Evolutionary conservation across 139 green algal genomes (phyloP), one percentile per base, ranked within the genome.

Genomic region (Diplosphaera chodatii): DNA sequence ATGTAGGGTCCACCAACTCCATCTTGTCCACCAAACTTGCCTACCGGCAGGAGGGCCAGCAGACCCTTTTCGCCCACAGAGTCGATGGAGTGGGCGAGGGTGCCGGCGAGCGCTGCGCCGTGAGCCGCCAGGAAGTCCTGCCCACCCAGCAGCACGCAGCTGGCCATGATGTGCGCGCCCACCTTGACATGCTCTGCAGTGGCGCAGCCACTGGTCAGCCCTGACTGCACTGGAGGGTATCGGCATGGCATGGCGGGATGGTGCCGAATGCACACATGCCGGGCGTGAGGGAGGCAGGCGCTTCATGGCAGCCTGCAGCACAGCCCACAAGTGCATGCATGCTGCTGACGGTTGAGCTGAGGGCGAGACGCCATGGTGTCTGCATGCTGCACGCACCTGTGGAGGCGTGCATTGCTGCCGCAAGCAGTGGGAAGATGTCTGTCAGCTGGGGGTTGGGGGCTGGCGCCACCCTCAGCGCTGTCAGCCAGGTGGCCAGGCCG

Each of bases 401-500:
- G 18, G 70, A 89, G 4, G 33, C 29, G 18, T 72, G 72, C 80
- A 96, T 88, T 25, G 82, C 75, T 4, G 71, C 32, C 1, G 75
- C 65, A 31, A 97, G 74, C 48, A 88, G 67, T 0, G 84, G 76
- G 29, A 92, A 85, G 1, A 92, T 74, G 16, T 74, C 55, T 40
- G 96, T 67, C 64, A 97, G 72, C 27, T 16, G 37, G 1, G 73
- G 59, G 18, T 88, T 30, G 1, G 80, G 74, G 18, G 32, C 32
- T 15, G 89, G 87, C 1, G 90, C 88, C 68, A 97, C 87, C 18
- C 89, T 80, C 68, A 98, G 82, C 15, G 88, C 84, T 55, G 93
- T 85, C 56, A 96, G 84, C 90, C 90, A 97, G 62, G 98, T 79
- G 67, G 82, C 80, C 67, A 96, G 77, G 0, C 82, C 92, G 73